These are phyloP conservation scores for Sclerotinia glacialis DNA, from an alignment of 2,329 filamentous ascomycete genomes.

Conservation along the genomic window DNA sequence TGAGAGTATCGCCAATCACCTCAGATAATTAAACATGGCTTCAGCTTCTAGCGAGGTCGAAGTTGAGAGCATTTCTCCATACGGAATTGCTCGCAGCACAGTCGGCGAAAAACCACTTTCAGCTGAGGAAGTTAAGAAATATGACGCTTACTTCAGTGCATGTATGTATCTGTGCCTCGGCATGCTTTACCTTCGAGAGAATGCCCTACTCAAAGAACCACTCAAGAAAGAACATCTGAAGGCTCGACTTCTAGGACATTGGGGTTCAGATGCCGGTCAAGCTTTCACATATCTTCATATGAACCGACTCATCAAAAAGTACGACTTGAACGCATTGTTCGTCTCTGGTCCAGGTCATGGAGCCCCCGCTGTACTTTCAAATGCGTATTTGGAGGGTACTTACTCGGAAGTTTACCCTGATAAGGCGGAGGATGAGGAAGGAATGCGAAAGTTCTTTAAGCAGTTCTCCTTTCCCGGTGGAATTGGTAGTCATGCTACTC, in stretches of 20 bases:
- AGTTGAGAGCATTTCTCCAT: slow-evolving; percentile 59
- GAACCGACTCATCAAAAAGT: slow-evolving; percentile 79
- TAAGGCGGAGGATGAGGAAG: slow-evolving; percentile 65
- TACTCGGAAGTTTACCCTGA: slow-evolving; percentile 77
- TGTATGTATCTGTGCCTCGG: slow-evolving; percentile 72
- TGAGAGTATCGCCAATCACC: neutral
- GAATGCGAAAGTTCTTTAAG: slow-evolving; percentile 75
- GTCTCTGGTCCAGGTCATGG: slow-evolving; percentile 76
- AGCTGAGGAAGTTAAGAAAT: slow-evolving; percentile 63
- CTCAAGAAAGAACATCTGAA: slow-evolving; percentile 68
- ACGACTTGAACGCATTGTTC: slow-evolving; percentile 69
- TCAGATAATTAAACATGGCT: slow-evolving; percentile 27
- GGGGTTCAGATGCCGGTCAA: slow-evolving; percentile 77
- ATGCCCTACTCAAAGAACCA: slow-evolving; percentile 68
- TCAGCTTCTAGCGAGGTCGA: slow-evolving; percentile 39
- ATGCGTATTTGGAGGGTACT: slow-evolving; percentile 73
- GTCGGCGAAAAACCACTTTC: slow-evolving; percentile 60
- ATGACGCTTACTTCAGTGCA: slow-evolving; percentile 71
- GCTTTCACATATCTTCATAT: slow-evolving; percentile 80
- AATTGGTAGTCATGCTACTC: slow-evolving; percentile 74
- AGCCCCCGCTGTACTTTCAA: slow-evolving; percentile 71
- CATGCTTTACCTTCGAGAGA: slow-evolving; percentile 76
- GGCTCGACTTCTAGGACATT: slow-evolving; percentile 70
- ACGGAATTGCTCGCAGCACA: slow-evolving; percentile 63
- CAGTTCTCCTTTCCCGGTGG: slow-evolving; percentile 80